A percentile compares a stretch with the other conserved stretches of the same genome.
Conservation (phyloP, 2,329 filamentous ascomycete genomes). For the Dothidotthia symphoricarpi region DNA sequence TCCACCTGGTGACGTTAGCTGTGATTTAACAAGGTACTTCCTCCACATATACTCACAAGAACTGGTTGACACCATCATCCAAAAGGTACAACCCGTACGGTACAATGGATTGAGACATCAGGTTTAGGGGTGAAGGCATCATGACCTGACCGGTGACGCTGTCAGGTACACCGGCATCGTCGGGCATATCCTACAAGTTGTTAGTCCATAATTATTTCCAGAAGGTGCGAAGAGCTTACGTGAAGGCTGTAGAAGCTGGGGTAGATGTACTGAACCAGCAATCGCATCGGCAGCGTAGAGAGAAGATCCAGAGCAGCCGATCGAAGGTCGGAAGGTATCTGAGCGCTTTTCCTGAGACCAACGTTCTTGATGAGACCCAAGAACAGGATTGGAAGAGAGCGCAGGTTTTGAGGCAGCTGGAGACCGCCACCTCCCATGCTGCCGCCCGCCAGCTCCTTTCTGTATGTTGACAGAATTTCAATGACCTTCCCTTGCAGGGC, state of each 20-base stretch:
- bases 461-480: conserved; percentile 90
- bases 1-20: conserved; percentile 56
- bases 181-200: conserved; percentile 93
- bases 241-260: conserved; percentile 41
- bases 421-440: conserved; percentile 90
- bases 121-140: conserved; percentile 78
- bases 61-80: conserved; percentile 95
- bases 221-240: conserved; percentile 10
- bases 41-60: conserved; percentile 53
- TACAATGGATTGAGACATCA: conserved; percentile 83
- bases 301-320: conserved; percentile 89
- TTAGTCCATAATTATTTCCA: conserved; percentile 37
- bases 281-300: conserved; percentile 86
- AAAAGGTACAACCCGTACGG: conserved; percentile 93
- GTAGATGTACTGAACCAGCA: conserved; percentile 87
- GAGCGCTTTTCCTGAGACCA: conserved; percentile 41
- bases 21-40: background rate
- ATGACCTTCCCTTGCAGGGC: conserved; percentile 87
- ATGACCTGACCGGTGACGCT: conserved; percentile 83
- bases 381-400: conserved; percentile 85
- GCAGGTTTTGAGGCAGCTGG: conserved; percentile 90
- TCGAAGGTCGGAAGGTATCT: conserved; percentile 64
- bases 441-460: conserved; percentile 92
- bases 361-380: conserved; percentile 95
- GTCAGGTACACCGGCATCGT: conserved; percentile 83